phyloP scores from a whole-genome alignment of 176 grass and related monocot species.

The Elymus sibiricus region DNA sequence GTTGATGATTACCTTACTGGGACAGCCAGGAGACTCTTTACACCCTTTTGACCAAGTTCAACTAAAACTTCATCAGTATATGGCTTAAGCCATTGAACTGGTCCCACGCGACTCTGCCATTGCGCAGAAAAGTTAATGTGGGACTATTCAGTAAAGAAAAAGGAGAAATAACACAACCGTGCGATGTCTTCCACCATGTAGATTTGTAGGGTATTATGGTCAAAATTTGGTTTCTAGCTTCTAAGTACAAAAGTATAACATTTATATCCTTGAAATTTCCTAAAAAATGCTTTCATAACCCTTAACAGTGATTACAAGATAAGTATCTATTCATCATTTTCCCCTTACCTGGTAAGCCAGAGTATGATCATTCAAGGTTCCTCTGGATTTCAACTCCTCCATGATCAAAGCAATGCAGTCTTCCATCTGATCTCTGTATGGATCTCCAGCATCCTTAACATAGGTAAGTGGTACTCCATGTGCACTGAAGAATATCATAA shows the following conservation, averaged over 20 bases:
- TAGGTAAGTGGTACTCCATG: constrained; percentile 97
- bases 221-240: background rate
- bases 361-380: constrained; percentile 71
- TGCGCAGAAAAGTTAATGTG: constrained; percentile 20
- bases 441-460: constrained; percentile 90
- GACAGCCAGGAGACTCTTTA: constrained; percentile 92
- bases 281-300: background rate
- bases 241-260: background rate
- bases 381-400: constrained; percentile 80
- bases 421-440: constrained; percentile 97
- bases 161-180: background rate
- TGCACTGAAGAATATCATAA: constrained; percentile 98
- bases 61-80: constrained; percentile 95
- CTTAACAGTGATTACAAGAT: background rate
- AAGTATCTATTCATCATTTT: background rate
- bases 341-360: constrained; percentile 82
- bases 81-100: constrained; percentile 95
- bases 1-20: constrained; percentile 73
- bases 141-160: background rate
- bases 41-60: constrained; percentile 80
- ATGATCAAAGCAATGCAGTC: constrained; percentile 96
- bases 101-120: constrained; percentile 86
- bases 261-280: constrained; percentile 4
- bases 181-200: background rate
- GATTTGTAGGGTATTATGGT: background rate